A percentile compares a stretch with the other conserved stretches of the same genome.
These are phyloP conservation scores for Fusarium concolor DNA, from an alignment of 2,329 filamentous ascomycete genomes.

Conservation along the genomic window DNA sequence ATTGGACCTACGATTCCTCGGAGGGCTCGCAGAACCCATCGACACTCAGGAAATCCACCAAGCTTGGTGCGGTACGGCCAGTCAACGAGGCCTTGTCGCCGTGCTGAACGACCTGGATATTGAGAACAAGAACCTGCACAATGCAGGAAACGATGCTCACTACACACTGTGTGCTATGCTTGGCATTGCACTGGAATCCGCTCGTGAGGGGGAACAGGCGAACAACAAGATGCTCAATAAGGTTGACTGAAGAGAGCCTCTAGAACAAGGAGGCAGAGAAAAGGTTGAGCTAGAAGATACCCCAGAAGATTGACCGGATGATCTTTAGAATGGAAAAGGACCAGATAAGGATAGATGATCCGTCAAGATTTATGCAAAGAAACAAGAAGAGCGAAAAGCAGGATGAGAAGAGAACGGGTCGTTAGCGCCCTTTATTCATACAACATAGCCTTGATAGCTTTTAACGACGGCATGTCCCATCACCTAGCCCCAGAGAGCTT, in stretches of 20 bases:
- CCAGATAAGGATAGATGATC: background rate
- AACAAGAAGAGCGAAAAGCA: background rate
- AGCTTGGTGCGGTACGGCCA: constrained; percentile 64
- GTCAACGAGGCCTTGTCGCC: constrained; percentile 66
- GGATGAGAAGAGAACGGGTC: constrained; percentile 45
- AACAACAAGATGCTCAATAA: constrained; percentile 15
- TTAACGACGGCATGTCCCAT: constrained; percentile 36
- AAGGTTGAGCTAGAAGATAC: background rate
- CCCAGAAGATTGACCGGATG: background rate
- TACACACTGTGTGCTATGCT: constrained; percentile 83
- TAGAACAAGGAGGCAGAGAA: background rate
- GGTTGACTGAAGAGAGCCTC: constrained; percentile 20
- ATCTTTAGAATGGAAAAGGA: background rate
- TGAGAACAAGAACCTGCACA: constrained; percentile 76
- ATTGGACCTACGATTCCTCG: constrained; percentile 66
- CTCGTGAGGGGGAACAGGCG: constrained; percentile 37
- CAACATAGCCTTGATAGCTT: constrained; percentile 39
- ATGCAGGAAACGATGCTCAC: constrained; percentile 86
- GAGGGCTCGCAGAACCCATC: constrained; percentile 69
- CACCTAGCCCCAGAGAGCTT: constrained; percentile 35
- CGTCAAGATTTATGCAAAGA: background rate
- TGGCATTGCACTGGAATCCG: constrained; percentile 50
- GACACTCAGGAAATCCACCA: constrained; percentile 82
- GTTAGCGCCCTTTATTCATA: constrained; percentile 41
- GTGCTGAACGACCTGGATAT: constrained; percentile 76